Conservation (phyloP, 192 early-diverging fungal species). For the Geranomyces variabilis region DNA sequence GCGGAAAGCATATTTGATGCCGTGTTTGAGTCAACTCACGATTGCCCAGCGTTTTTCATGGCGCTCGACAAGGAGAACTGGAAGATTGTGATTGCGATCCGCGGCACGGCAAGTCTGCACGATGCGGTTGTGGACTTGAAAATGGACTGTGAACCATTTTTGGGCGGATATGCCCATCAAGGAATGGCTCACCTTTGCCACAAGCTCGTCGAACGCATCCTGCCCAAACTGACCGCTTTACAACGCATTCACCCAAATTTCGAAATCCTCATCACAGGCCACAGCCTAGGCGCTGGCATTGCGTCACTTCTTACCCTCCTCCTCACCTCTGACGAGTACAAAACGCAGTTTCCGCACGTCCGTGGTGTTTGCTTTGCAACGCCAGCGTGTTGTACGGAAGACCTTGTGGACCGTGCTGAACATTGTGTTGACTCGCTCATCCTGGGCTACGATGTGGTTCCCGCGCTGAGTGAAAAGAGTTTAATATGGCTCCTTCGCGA, state of each 20-base stretch:
- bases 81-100: constrained; percentile 32
- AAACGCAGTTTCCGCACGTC: constrained; percentile 6
- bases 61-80: constrained; percentile 22
- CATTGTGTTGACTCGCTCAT: constrained; percentile 23
- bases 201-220: constrained; percentile 22
- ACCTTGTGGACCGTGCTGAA: constrained; percentile 11
- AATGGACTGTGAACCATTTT: constrained; percentile 31
- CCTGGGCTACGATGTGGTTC: constrained; percentile 31
- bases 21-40: constrained; percentile 9
- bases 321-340: constrained; percentile 14
- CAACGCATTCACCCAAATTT: constrained; percentile 25
- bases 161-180: constrained; percentile 26
- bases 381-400: constrained; percentile 29
- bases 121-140: constrained; percentile 27
- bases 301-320: constrained; percentile 28
- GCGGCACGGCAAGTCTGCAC: constrained; percentile 29
- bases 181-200: constrained; percentile 26
- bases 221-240: constrained; percentile 6
- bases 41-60: constrained; percentile 28
- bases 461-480: constrained; percentile 23
- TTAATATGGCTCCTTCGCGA: constrained; percentile 28
- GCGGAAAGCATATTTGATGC: constrained; percentile 18
- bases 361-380: constrained; percentile 33
- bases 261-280: constrained; percentile 19
- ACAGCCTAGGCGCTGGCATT: constrained; percentile 28